Evolutionary conservation across 176 grass and related monocot genomes (phyloP), one percentile per base, ranked within the genome.

Genomic region (Cocos nucifera): DNA sequence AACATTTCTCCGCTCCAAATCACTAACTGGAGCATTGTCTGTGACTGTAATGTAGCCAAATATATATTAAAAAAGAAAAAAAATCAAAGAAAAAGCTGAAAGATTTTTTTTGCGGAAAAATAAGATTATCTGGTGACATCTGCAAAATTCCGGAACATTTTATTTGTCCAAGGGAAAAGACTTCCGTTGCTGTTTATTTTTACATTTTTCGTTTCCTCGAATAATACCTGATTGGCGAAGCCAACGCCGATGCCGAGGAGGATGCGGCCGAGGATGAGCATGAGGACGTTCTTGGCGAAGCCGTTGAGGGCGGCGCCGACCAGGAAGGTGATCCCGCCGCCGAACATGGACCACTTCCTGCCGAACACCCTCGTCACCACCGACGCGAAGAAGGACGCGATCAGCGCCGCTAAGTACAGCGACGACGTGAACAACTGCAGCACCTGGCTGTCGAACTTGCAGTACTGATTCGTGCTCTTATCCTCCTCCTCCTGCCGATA

Each of bases 391-490:
- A 96, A 96, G 27, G 92, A 96, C 0, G 92, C 81, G 61, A 96
- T 28, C 35, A 96, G 78, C 18, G 93, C 84, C 0, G 93, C 93
- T 0, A 98, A 67, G 76, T 98, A 98, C 21, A 98, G 84, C 4
- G 93, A 98, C 3, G 93, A 98, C 16, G 93, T 98, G 76, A 98
- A 98, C 57, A 81, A 74, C 49, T 87, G 92, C n/a, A 98, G 79
- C 28, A 98, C 73, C 71, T 88, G 93, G 71, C 93, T 98, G 78
- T 98, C 81, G 56, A 98, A 98, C 79, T 92, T 92, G 81, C 93
- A 98, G 79, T 98, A 98, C 79, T 88, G 93, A 63, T 98, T 98
- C 16, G 18, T 4, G 60, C 58, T 49, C 35, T 67, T 54, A 32
- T 79, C 63, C 19, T 16, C 59, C 49, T 82, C 57, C 77, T 90